phyloP scores from a whole-genome alignment of 768 basidiomycete species.

The Boletus sp. region DNA sequence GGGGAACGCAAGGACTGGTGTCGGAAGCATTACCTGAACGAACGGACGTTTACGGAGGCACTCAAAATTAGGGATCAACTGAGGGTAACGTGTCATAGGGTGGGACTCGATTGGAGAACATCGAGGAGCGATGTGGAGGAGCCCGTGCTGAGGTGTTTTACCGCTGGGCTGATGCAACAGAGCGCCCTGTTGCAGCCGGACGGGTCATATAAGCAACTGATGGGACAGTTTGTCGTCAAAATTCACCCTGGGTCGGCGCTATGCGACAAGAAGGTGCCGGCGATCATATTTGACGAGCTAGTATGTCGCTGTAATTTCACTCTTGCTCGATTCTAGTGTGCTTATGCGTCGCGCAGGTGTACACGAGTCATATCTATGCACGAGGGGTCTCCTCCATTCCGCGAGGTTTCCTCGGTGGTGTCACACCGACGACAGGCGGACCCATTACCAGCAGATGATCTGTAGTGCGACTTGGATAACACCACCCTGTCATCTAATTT shows the following conservation, averaged over 20 bases:
- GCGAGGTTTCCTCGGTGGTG: conserved; percentile 44
- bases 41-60: conserved; percentile 77
- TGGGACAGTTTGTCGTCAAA: conserved; percentile 78
- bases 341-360: conserved; percentile 48
- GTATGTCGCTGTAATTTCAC: conserved; percentile 44
- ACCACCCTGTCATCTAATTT: too few species aligned
- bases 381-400: conserved; percentile 86
- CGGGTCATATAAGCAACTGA: conserved; percentile 80
- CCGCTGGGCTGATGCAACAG: conserved; percentile 77
- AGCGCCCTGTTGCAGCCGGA: conserved; percentile 83
- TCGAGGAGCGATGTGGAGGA: conserved; percentile 66
- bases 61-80: conserved; percentile 80
- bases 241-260: conserved; percentile 89
- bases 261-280: conserved; percentile 76
- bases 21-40: conserved; percentile 76
- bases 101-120: conserved; percentile 56
- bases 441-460: conserved; percentile 8
- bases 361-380: conserved; percentile 84
- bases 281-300: conserved; percentile 92
- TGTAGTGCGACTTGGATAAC: too few species aligned
- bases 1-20: conserved; percentile 72
- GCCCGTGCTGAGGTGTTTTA: conserved; percentile 66
- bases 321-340: neutral
- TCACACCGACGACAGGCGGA: conserved; percentile 17
- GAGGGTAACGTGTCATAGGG: conserved; percentile 56